These are phyloP conservation scores for Lasiosphaeriaceae sp. DNA, from an alignment of 495 filamentous ascomycete species.

Conservation along the genomic window DNA sequence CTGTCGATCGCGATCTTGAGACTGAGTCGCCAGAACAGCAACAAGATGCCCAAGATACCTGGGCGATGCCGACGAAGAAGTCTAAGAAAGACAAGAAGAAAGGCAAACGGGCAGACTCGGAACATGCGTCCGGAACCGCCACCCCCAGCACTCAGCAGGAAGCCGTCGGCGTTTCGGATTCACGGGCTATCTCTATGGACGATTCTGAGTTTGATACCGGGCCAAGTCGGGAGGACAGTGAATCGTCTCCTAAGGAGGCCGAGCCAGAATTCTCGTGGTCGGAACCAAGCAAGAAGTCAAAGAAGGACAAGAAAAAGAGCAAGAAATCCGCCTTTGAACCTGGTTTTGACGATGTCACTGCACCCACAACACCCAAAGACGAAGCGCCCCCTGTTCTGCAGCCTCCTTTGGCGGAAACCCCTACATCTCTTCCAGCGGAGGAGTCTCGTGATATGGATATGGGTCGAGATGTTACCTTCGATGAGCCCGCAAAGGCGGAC, in stretches of 20 bases:
- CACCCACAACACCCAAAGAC: neutral
- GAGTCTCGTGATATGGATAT: neutral
- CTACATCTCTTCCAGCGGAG: neutral
- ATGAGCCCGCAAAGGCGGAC: slow-evolving; percentile 1
- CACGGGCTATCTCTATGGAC: neutral
- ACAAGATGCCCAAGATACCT: neutral
- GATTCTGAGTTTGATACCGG: neutral
- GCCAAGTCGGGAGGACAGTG: slow-evolving; percentile 3
- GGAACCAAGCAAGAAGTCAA: slow-evolving; percentile 27
- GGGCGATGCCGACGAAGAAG: slow-evolving; percentile 19
- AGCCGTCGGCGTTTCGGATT: slow-evolving; percentile 6
- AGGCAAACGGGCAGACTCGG: slow-evolving; percentile 16
- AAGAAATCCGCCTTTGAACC: slow-evolving; percentile 15
- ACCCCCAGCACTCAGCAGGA: slow-evolving; percentile 14
- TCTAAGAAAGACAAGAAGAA: slow-evolving; percentile 37
- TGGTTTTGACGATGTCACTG: slow-evolving; percentile 16
- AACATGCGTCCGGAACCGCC: slow-evolving; percentile 15
- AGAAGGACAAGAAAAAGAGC: slow-evolving; percentile 23
- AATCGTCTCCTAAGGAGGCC: neutral
- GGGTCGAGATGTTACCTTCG: neutral
- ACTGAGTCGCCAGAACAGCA: slow-evolving; percentile 8
- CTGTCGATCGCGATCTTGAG: slow-evolving; percentile 17
- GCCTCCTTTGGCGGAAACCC: neutral
- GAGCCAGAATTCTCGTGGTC: slow-evolving; percentile 17
- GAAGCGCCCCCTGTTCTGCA: neutral